Evolutionary conservation across 495 filamentous ascomycete genomes (phyloP), one percentile per base, ranked within the genome.

Genomic region (Aspergillus cristatus): DNA sequence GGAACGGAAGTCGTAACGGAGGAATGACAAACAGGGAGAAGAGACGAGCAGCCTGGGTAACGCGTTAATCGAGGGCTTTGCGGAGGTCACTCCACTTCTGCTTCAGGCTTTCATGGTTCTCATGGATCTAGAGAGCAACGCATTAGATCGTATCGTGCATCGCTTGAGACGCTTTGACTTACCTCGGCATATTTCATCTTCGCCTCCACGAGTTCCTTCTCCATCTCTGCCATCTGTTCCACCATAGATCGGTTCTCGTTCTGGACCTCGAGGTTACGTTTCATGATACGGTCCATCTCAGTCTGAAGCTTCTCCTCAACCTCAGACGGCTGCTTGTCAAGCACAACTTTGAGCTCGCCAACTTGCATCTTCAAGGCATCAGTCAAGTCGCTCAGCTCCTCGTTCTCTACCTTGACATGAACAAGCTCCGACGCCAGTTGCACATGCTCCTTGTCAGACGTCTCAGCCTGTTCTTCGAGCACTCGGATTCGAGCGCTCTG

Each of bases 161-260:
- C n/a, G n/a, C n/a, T n/a, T n/a, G n/a, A n/a, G n/a, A n/a, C n/a
- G n/a, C n/a, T n/a, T n/a, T n/a, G n/a, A n/a, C 45, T 53, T 74
- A 96, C 91, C 81, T 95, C 86, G 18, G 91, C 91, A 66, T 84
- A 84, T 47, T 75, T 72, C 87, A 99, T 86, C 73, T 99, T 99
- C 1, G 87, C 88, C 48, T 82, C 75, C 41, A 99, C 93, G 32
- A 99, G 63, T 50, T 81, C 79, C 61, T 90, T 88, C 70, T 97
- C 91, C 74, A 99, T 91, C 40, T 96, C 91, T 20, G 75, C 75
- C 74, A 93, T 77, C 52, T 86, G 81, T 60, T 94, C 94, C 57
- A 95, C 87, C 49, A 99, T 67, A 24, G 66, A 70, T 36, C 83
- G 74, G 48, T 96, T 97, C 67, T 95, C 88, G 35, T 94, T 88